Conservation (phyloP, 371 early-diverging fungal genomes). For the Dichotomocladium elegans region DNA sequence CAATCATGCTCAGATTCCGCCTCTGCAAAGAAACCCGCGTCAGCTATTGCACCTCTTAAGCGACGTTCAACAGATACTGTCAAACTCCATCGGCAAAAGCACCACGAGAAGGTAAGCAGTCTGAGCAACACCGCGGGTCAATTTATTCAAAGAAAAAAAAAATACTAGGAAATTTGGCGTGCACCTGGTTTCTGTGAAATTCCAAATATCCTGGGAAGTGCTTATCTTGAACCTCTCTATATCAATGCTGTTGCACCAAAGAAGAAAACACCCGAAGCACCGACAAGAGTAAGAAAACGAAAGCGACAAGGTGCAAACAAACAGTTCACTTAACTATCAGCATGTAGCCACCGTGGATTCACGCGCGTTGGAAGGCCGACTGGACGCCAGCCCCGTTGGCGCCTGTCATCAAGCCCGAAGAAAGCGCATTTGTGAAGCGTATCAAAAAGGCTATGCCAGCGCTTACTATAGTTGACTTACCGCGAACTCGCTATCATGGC, state of each 20-base stretch:
- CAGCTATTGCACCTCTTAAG: too few species aligned
- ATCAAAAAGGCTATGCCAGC: constrained; percentile 26
- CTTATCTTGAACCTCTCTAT: constrained; percentile 29
- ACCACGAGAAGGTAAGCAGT: too few species aligned
- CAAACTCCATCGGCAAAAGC: too few species aligned
- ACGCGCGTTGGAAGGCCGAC: constrained; percentile 31
- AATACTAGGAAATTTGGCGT: constrained; percentile 30
- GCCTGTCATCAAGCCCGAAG: too few species aligned
- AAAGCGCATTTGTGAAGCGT: constrained; percentile 28
- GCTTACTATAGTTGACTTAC: too few species aligned
- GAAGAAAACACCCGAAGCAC: constrained; percentile 35
- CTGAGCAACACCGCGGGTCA: too few species aligned
- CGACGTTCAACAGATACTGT: too few species aligned
- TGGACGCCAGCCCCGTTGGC: constrained; percentile 27
- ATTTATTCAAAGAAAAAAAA: too few species aligned
- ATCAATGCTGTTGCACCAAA: constrained; percentile 26
- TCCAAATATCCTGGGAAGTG: constrained; percentile 44
- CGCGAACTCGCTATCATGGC: constrained; percentile 29
- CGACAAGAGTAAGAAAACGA: too few species aligned
- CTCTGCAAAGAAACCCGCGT: too few species aligned
- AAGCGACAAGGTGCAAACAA: background rate
- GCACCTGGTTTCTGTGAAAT: constrained; percentile 44
- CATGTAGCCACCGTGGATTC: constrained; percentile 42
- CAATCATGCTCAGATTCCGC: too few species aligned
- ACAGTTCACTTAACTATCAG: background rate